phyloP scores from a whole-genome alignment of 2,329 filamentous ascomycete genomes.

The Neoascochyta sp. region DNA sequence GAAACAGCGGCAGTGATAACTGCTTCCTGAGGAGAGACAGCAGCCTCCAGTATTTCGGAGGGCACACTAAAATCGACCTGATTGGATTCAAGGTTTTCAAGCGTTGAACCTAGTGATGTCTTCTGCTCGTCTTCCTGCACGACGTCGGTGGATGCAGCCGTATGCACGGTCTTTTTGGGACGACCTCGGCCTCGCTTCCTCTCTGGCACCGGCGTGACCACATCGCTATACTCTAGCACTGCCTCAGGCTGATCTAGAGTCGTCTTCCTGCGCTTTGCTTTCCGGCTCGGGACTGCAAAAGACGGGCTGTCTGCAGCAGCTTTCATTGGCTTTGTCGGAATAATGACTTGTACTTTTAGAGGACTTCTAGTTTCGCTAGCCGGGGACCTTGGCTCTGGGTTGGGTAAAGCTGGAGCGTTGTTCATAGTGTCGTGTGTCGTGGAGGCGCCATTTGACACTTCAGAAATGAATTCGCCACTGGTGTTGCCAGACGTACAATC shows the following conservation, averaged over 20 bases:
- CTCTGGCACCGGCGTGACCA: constrained; percentile 6
- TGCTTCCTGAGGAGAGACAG: neutral
- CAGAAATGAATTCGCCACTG: too few relatives aligned
- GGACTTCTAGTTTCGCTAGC: constrained; percentile 8
- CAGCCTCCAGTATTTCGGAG: too few relatives aligned
- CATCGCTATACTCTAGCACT: neutral
- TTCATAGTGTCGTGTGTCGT: too few relatives aligned
- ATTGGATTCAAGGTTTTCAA: constrained; percentile 6
- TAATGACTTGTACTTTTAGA: constrained; percentile 23
- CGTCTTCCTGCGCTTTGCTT: constrained; percentile 23
- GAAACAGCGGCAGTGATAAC: neutral
- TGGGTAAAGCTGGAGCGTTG: too few relatives aligned
- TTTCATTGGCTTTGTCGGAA: constrained; percentile 13
- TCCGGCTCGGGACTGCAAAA: too few relatives aligned
- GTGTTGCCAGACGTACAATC: too few relatives aligned
- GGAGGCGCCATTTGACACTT: too few relatives aligned
- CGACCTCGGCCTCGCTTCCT: constrained; percentile 33
- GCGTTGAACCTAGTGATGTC: constrained; percentile 1
- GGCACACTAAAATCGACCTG: too few relatives aligned
- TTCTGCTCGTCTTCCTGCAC: constrained; percentile 5
- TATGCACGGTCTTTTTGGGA: constrained; percentile 22
- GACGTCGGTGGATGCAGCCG: constrained; percentile 1
- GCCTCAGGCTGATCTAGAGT: constrained; percentile 13
- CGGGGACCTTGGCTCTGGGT: neutral
- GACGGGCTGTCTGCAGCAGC: constrained; percentile 3